These are phyloP conservation scores for Metschnikowia gelsemii DNA, from an alignment of 805 yeast genomes.

Conservation along the genomic window DNA sequence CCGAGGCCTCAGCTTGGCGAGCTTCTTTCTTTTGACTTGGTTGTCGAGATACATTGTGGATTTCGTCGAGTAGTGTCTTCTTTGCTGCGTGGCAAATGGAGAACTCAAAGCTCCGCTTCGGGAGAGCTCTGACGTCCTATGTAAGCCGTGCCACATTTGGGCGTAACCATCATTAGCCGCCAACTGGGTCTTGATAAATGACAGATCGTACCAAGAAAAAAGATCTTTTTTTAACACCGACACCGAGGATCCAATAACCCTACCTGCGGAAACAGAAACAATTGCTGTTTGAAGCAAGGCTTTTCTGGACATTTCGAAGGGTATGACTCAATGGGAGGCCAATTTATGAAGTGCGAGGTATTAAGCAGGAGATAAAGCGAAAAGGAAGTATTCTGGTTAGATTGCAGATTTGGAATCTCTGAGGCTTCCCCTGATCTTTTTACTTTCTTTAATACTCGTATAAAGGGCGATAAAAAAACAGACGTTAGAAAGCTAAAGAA, in stretches of 20 bases:
- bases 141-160: constrained; percentile 27
- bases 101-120: background rate
- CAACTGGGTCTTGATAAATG: constrained; percentile 22
- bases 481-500: no score
- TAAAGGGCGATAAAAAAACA: no score
- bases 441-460: no score
- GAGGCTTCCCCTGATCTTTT: no score
- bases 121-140: constrained; percentile 13
- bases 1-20: constrained; percentile 15
- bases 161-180: constrained; percentile 22
- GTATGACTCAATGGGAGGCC: background rate
- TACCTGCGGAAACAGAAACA: constrained; percentile 26
- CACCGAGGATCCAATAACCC: constrained; percentile 23
- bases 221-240: constrained; percentile 23
- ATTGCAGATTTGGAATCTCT: no score
- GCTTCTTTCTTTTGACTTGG: constrained; percentile 12
- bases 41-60: constrained; percentile 13
- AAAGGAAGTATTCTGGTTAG: no score
- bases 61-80: constrained; percentile 15
- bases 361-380: no score
- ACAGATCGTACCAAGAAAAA: constrained; percentile 21
- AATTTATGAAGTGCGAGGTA: no score
- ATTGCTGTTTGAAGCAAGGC: constrained; percentile 25
- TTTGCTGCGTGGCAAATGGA: constrained; percentile 1
- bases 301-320: constrained; percentile 17